A percentile compares a stretch with the other conserved stretches of the same genome.
Conservation (phyloP, 129 eudicot species). For the Lonicera japonica region DNA sequence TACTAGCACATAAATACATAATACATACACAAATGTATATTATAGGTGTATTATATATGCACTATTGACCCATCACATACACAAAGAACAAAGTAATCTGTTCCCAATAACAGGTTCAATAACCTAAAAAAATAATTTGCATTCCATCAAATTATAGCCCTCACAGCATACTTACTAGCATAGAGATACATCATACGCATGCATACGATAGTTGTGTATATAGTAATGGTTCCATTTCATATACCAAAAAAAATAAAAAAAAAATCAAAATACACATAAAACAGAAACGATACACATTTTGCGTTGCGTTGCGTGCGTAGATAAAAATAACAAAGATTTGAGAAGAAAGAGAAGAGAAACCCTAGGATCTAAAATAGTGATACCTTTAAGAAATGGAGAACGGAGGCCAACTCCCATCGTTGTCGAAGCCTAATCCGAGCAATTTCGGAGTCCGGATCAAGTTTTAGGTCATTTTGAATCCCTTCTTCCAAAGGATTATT, state of each 20-base stretch:
- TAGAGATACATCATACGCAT: background rate
- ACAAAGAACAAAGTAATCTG: no score
- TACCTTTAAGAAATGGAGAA: slow-evolving; percentile 76
- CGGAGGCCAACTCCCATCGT: slow-evolving; percentile 92
- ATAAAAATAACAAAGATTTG: background rate
- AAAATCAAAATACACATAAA: background rate
- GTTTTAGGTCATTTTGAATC: background rate
- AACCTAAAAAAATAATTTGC: no score
- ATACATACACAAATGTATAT: no score
- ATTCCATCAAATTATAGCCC: slow-evolving; percentile 1
- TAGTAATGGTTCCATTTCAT: no score
- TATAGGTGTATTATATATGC: no score
- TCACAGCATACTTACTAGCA: background rate
- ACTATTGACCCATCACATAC: no score
- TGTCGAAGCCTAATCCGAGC: slow-evolving; percentile 49
- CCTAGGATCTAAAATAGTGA: slow-evolving; percentile 6
- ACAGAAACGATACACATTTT: slow-evolving; percentile 4
- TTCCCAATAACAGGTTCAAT: no score
- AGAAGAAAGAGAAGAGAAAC: no score
- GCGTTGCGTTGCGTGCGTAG: no score
- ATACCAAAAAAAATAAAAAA: no score
- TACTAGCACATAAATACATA: background rate
- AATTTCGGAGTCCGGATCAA: slow-evolving; percentile 22
- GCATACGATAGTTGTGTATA: no score
- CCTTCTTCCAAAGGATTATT: no score